Evolutionary conservation across 129 eudicot genomes (phyloP), one percentile per base, ranked within the genome.

Genomic region (Sambucus nigra): DNA sequence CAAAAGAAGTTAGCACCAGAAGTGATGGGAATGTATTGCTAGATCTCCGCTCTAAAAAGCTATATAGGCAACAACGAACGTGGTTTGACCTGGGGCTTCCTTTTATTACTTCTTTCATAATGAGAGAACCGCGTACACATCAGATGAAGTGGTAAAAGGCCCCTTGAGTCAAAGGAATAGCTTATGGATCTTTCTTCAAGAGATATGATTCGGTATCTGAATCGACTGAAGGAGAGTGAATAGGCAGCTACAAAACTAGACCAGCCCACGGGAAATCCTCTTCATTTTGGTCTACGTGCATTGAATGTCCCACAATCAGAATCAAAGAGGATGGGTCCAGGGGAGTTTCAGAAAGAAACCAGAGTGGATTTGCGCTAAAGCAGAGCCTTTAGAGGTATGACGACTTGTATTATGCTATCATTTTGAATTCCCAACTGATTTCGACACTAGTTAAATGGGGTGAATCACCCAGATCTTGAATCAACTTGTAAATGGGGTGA

Each of bases 391-490:
- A 2, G 14, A 48, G 53, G 14, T 48, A 48, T 0, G 11, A 22
- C n/a, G 22, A 5, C 53, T 48, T 48, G 53, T 47, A 21, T 12
- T 16, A 25, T 47, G 53, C 20, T 14, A 21, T 47, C 25, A 47
- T 47, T 18, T 47, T 14, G 5, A 21, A 47, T 47, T 47, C 53
- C 25, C 25, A 9, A 47, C 13, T 19, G 26, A 47, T 47, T 47
- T 47, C 25, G 53, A 21, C 53, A 47, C 53, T 47, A 21, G 13
- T 47, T 47, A 47, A 47, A 47, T 47, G 23, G 53, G 24, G 24
- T 47, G 11, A 47, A 47, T 47, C 53, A 16, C 53, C 53, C 27
- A 31, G 13, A 47, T 47, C 53, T 47, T 47, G 53, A 47, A 47
- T 47, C 24, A 47, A 47, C 53, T 47, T 16, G 53, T 7, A 47